Percentiles rank a stretch among this genome's conserved stretches.
phyloP scores from a whole-genome alignment of 345 rosid genomes.

The Nasturtium officinale region DNA sequence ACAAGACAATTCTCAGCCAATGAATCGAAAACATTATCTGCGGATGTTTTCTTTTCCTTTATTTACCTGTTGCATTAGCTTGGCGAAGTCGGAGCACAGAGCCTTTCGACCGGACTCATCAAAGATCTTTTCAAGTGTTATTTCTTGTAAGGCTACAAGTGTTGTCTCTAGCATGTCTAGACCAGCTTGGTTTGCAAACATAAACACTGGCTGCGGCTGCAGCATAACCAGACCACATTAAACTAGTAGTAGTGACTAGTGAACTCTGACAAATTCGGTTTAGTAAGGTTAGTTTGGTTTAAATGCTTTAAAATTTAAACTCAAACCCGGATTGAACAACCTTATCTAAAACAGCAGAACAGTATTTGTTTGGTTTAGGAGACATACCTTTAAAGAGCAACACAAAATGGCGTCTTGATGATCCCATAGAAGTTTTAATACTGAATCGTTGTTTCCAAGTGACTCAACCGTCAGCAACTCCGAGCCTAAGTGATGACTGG shows the following conservation, averaged over 20 bases:
- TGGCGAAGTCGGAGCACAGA: conserved; percentile 72
- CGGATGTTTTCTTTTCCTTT: background rate
- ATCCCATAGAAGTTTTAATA: conserved; percentile 83
- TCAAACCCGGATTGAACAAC: background rate
- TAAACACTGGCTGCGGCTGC: conserved; percentile 85
- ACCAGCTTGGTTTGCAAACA: conserved; percentile 96
- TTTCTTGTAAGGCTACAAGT: conserved; percentile 89
- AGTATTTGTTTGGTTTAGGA: background rate
- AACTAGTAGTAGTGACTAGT: background rate
- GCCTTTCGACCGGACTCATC: conserved; percentile 89
- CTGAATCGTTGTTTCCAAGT: conserved; percentile 52
- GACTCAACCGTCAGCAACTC: conserved; percentile 72
- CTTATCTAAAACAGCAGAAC: background rate
- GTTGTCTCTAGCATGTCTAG: conserved; percentile 99
- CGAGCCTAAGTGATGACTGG: conserved; percentile 72
- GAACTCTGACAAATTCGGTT: too few relatives aligned
- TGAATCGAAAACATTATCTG: background rate
- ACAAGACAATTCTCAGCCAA: background rate
- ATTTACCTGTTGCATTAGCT: conserved; percentile 89
- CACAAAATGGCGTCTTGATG: conserved; percentile 93
- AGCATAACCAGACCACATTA: conserved; percentile 27
- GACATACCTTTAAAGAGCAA: conserved; percentile 79
- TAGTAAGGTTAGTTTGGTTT: too few relatives aligned
- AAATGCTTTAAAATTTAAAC: too few relatives aligned
- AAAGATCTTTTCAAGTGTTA: conserved; percentile 84